phyloP scores from a whole-genome alignment of 1,284 basidiomycete species.

The Hemileia vastatrix region DNA sequence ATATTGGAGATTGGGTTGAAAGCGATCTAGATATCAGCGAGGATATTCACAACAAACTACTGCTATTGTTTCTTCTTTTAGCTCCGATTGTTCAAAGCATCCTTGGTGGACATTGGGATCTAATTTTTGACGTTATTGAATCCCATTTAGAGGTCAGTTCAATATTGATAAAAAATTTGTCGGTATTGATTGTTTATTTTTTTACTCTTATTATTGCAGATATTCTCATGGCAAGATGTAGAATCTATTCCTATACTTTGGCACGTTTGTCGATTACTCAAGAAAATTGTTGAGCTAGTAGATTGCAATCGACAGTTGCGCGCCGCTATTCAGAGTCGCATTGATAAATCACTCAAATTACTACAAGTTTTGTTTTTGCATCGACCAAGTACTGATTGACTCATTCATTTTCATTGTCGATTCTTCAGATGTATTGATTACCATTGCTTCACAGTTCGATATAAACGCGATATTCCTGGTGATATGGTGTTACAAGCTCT shows the following conservation, averaged over 20 bases:
- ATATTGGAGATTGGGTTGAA: conserved; percentile 71
- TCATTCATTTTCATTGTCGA: background rate
- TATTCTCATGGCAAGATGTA: conserved; percentile 20
- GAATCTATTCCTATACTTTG: conserved; percentile 10
- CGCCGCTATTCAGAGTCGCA: conserved; percentile 56
- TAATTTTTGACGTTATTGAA: conserved; percentile 81
- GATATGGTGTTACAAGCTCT: background rate
- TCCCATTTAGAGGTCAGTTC: conserved; percentile 67
- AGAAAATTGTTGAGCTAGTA: conserved; percentile 17
- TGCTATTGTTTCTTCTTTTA: conserved; percentile 63
- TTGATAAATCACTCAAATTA: conserved; percentile 51
- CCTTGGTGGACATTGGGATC: conserved; percentile 78
- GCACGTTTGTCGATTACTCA: conserved; percentile 16
- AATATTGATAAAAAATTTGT: conserved; percentile 5
- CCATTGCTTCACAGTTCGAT: conserved; percentile 16
- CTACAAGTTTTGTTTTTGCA: conserved; percentile 47
- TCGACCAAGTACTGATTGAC: too few relatives aligned
- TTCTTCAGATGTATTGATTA: conserved; percentile 7
- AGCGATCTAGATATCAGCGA: conserved; percentile 61
- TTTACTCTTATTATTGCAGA: background rate
- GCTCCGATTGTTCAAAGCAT: conserved; percentile 82
- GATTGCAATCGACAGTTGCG: conserved; percentile 14
- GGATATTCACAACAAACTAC: conserved; percentile 62
- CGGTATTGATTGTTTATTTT: background rate
- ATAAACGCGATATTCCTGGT: conserved; percentile 34